Percentiles rank a stretch among this genome's conserved stretches.
These are phyloP conservation scores for Rhizopus microsporus DNA, from an alignment of 371 early-diverging fungal species.

Conservation along the genomic window DNA sequence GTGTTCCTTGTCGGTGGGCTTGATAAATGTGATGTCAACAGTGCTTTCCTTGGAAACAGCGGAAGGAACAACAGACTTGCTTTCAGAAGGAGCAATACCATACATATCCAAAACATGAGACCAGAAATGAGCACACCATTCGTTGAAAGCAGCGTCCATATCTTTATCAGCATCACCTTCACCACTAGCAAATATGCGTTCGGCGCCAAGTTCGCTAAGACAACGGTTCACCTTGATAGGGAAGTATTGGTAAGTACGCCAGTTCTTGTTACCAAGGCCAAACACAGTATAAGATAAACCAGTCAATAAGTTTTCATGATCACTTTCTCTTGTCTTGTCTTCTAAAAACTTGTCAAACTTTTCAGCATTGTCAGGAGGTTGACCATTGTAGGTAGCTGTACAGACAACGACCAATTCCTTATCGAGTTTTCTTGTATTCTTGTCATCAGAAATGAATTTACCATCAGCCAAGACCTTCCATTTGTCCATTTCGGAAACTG, in stretches of 20 bases:
- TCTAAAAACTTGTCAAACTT: slow-evolving; percentile 53
- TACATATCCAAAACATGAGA: slow-evolving; percentile 29
- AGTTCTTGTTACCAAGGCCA: slow-evolving; percentile 61
- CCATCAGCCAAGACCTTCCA: slow-evolving; percentile 44
- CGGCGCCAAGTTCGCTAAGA: slow-evolving; percentile 52
- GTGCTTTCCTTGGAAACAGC: slow-evolving; percentile 14
- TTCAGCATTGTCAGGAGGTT: slow-evolving; percentile 61
- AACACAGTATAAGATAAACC: slow-evolving; percentile 54
- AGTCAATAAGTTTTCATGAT: slow-evolving; percentile 24
- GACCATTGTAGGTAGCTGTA: slow-evolving; percentile 60
- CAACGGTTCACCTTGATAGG: slow-evolving; percentile 42
- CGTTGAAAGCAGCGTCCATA: slow-evolving; percentile 51
- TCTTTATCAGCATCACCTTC: slow-evolving; percentile 57
- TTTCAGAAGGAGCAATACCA: slow-evolving; percentile 36
- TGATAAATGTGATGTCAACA: slow-evolving; percentile 30
- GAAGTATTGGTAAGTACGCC: slow-evolving; percentile 62
- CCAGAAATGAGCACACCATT: slow-evolving; percentile 55
- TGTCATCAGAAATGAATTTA: slow-evolving; percentile 23
- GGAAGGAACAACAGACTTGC: slow-evolving; percentile 37
- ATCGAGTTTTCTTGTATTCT: slow-evolving; percentile 10
- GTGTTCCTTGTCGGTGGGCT: slow-evolving; percentile 27
- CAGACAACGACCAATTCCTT: slow-evolving; percentile 50
- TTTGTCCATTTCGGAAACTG: slow-evolving; percentile 43
- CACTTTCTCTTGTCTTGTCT: slow-evolving; percentile 23
- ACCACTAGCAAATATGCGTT: slow-evolving; percentile 44